Percentiles rank a stretch among this genome's conserved stretches.
Conservation (phyloP, 2,329 filamentous ascomycete genomes). For the Rosellinia necatrix region DNA sequence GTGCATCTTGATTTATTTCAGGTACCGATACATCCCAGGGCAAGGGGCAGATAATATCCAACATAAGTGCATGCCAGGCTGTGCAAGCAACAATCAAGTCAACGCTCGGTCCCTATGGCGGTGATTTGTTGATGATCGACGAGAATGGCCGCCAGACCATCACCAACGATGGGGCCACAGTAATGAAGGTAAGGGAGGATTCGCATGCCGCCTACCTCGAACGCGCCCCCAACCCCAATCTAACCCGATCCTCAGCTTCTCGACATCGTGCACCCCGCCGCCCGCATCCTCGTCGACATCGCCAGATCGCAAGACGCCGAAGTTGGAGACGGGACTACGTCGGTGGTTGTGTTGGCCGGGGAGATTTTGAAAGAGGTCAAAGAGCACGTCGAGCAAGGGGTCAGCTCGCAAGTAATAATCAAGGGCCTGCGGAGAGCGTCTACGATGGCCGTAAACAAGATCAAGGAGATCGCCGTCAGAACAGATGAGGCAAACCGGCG, state of each 20-base stretch:
- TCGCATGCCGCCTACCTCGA: no score
- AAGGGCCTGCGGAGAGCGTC: slow-evolving; percentile 91
- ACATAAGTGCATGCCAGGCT: slow-evolving; percentile 97
- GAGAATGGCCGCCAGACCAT: slow-evolving; percentile 95
- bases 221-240: neutral
- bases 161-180: slow-evolving; percentile 97
- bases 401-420: slow-evolving; percentile 96
- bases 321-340: slow-evolving; percentile 97
- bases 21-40: slow-evolving; percentile 97
- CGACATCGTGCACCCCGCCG: slow-evolving; percentile 97
- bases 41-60: slow-evolving; percentile 93
- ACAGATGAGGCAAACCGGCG: slow-evolving; percentile 81
- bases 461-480: slow-evolving; percentile 94
- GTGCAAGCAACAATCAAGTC: slow-evolving; percentile 96
- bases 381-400: slow-evolving; percentile 93
- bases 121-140: slow-evolving; percentile 94
- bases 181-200: slow-evolving; percentile 81
- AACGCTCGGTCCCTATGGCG: slow-evolving; percentile 94
- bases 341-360: slow-evolving; percentile 94
- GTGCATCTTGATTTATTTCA: slow-evolving; percentile 46
- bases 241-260: slow-evolving; percentile 67
- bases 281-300: slow-evolving; percentile 96
- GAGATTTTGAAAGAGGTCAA: slow-evolving; percentile 97
- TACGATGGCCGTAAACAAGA: slow-evolving; percentile 93
- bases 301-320: slow-evolving; percentile 98